These are phyloP conservation scores for Solanum peruvianum DNA, from an alignment of 257 asterid species.

Conservation along the genomic window DNA sequence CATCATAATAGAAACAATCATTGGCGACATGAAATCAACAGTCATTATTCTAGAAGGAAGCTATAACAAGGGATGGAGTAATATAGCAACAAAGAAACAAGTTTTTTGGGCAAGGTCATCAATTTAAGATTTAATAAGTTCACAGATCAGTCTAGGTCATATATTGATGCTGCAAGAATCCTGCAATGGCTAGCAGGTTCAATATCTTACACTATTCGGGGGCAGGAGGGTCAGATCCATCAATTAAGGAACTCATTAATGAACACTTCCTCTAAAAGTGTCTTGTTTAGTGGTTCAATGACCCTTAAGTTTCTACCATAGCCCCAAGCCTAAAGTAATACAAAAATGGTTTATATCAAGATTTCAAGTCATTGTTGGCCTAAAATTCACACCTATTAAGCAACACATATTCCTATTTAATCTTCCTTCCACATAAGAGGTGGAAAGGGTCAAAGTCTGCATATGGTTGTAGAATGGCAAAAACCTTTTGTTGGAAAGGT, in stretches of 20 bases:
- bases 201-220: neutral
- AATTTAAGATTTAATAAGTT: neutral
- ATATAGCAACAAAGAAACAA: too few species aligned
- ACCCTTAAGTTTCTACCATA: neutral
- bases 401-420: neutral
- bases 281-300: neutral
- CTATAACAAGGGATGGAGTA: neutral
- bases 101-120: neutral
- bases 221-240: neutral
- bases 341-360: too few species aligned
- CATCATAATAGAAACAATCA: neutral
- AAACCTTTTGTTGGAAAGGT: neutral
- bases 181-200: neutral
- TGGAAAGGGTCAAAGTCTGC: neutral
- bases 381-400: neutral
- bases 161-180: neutral
- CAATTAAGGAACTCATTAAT: neutral
- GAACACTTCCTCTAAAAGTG: neutral
- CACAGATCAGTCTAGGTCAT: neutral
- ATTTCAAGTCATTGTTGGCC: neutral
- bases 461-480: neutral
- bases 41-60: neutral
- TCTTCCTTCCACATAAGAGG: neutral
- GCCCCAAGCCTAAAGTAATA: neutral
- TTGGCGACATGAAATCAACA: neutral